These are phyloP conservation scores for Pichia scutulata DNA, from an alignment of 805 yeast species.

Conservation along the genomic window DNA sequence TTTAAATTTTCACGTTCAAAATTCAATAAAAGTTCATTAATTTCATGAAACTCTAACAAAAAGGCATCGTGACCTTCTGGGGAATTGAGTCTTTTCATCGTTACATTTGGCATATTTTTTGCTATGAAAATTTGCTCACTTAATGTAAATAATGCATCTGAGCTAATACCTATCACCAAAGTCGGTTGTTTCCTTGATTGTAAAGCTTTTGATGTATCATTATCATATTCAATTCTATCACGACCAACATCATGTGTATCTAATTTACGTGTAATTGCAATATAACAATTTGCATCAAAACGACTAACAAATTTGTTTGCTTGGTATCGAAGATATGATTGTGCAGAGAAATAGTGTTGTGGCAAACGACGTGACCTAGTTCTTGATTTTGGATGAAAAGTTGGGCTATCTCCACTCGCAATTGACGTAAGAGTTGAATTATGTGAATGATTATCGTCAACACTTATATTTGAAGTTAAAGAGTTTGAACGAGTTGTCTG, in stretches of 20 bases:
- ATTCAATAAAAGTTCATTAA: constrained; percentile 60
- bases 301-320: constrained; percentile 83
- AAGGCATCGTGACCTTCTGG: constrained; percentile 99
- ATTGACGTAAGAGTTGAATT: constrained; percentile 4
- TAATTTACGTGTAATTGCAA: constrained; percentile 83
- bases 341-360: constrained; percentile 82
- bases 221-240: constrained; percentile 43
- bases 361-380: constrained; percentile 32
- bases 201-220: constrained; percentile 44
- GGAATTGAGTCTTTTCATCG: constrained; percentile 66
- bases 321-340: constrained; percentile 88
- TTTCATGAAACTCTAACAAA: constrained; percentile 76
- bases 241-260: constrained; percentile 94
- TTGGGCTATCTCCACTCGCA: neutral
- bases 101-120: constrained; percentile 60
- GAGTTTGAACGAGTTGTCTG: constrained; percentile 26
- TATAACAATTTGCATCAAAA: constrained; percentile 95
- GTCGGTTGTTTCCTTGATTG: constrained; percentile 62
- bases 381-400: constrained; percentile 30
- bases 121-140: constrained; percentile 87
- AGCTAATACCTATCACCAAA: constrained; percentile 77
- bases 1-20: constrained; percentile 55
- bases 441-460: constrained; percentile 1
- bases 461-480: constrained; percentile 18
- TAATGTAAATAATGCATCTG: constrained; percentile 89